Percentiles rank a stretch among this genome's conserved stretches.
phyloP scores from a whole-genome alignment of 306 rosid genomes.

The Corylus americana region DNA sequence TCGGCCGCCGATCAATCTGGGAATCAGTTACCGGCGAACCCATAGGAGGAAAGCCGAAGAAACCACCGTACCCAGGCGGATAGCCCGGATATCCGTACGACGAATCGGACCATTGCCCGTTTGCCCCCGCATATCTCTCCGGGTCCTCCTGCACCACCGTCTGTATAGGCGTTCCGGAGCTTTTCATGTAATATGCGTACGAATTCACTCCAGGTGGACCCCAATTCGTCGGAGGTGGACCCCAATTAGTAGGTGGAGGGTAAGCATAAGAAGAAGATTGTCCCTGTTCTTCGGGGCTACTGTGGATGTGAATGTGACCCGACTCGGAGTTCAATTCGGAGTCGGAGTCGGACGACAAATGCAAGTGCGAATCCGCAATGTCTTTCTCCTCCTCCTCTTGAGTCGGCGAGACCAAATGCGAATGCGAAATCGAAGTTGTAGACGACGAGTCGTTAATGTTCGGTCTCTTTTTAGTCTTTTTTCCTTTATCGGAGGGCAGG shows the following conservation, averaged over 20 bases:
- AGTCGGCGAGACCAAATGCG: conserved; percentile 28
- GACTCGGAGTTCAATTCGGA: conserved; percentile 55
- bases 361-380: conserved; percentile 60
- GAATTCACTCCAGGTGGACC: conserved; percentile 37
- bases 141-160: conserved; percentile 57
- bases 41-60: conserved; percentile 59
- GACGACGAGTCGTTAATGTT: conserved; percentile 39
- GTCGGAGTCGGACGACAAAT: conserved; percentile 64
- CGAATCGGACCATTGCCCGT: conserved; percentile 50
- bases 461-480: conserved; percentile 17
- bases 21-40: conserved; percentile 41
- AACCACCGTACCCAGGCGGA: conserved; percentile 40
- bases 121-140: conserved; percentile 38
- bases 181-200: conserved; percentile 61
- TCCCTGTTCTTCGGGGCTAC: conserved; percentile 41
- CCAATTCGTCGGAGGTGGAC: conserved; percentile 32
- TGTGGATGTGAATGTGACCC: conserved; percentile 60
- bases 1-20: conserved; percentile 30
- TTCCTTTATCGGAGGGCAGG: conserved; percentile 67
- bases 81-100: conserved; percentile 35
- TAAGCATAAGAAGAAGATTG: conserved; percentile 17
- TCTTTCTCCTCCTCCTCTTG: conserved; percentile 25
- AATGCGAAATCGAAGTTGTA: conserved; percentile 54
- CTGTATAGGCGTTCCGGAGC: conserved; percentile 52
- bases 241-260: conserved; percentile 16